Percentiles rank a stretch among this genome's conserved stretches.
Evolutionary conservation across 345 rosid genomes (phyloP).

Genomic region (Arabidopsis suecica): DNA sequence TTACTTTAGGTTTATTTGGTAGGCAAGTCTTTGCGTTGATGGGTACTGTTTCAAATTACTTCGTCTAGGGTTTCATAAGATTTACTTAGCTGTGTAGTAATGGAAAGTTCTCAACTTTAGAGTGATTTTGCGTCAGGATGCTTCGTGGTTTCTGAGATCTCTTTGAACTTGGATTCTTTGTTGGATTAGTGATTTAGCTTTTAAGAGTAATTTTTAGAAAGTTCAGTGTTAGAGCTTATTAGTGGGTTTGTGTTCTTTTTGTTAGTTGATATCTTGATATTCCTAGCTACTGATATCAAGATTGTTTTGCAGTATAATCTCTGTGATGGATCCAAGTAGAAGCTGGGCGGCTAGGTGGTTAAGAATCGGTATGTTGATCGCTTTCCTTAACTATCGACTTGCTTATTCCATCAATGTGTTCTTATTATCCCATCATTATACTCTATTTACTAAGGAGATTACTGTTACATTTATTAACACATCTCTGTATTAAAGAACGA

Average conservation of each 20-base stretch:
- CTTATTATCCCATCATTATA: background rate
- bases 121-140: background rate
- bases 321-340: conserved; percentile 93
- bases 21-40: background rate
- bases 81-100: background rate
- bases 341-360: conserved; percentile 99
- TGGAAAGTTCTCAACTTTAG: background rate
- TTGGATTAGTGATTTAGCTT: background rate
- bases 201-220: no score
- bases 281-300: conserved; percentile 17
- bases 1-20: background rate
- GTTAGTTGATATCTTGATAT: background rate
- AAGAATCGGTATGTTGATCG: conserved; percentile 67
- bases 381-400: conserved; percentile 17
- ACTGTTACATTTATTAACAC: background rate
- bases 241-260: background rate
- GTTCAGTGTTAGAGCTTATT: no score
- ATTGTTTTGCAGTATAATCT: conserved; percentile 64
- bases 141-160: background rate
- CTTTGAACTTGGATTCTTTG: background rate
- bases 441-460: background rate
- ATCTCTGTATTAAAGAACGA: background rate
- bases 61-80: conserved; percentile 15
- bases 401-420: conserved; percentile 13
- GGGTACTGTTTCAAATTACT: background rate